Conservation (phyloP, 371 early-diverging fungal genomes). For the Dichotomocladium elegans region DNA sequence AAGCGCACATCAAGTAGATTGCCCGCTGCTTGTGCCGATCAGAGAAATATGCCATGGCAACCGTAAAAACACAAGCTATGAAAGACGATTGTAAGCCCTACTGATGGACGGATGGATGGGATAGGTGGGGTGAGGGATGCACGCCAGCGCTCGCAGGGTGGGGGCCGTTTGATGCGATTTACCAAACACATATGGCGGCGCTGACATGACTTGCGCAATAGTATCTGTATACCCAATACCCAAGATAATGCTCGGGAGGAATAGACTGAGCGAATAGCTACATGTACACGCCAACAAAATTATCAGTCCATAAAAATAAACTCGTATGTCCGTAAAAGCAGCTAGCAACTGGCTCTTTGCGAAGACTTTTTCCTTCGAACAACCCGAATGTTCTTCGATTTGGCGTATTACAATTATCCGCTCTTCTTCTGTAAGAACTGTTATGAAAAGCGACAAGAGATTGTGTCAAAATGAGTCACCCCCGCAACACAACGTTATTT, state of each 20-base stretch:
- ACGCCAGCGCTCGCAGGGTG: not conserved
- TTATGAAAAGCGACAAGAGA: no score
- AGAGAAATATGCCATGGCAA: slow-evolving; percentile 54
- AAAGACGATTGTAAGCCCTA: not conserved
- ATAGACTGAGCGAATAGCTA: slow-evolving; percentile 59
- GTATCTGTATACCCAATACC: slow-evolving; percentile 57
- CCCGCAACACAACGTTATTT: no score
- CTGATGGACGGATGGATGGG: not conserved
- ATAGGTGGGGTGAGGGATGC: not conserved
- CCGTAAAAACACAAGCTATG: slow-evolving; percentile 45
- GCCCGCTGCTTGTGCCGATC: slow-evolving; percentile 62
- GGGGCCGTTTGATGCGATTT: not conserved
- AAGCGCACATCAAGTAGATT: slow-evolving; percentile 55
- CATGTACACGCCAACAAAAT: slow-evolving; percentile 44
- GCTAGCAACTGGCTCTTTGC: slow-evolving; percentile 53
- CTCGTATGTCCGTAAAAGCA: slow-evolving; percentile 56
- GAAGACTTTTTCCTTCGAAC: slow-evolving; percentile 52
- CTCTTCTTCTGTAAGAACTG: slow-evolving; percentile 52
- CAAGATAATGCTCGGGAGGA: slow-evolving; percentile 68
- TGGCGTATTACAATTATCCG: slow-evolving; percentile 52
- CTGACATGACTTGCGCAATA: slow-evolving; percentile 42
- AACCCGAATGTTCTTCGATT: slow-evolving; percentile 57
- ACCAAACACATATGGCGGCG: slow-evolving; percentile 13
- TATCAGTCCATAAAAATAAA: slow-evolving; percentile 51
- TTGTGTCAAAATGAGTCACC: no score